A percentile compares a stretch with the other conserved stretches of the same genome.
Conservation (phyloP, 805 yeast genomes). For the Candida boleticola region DNA sequence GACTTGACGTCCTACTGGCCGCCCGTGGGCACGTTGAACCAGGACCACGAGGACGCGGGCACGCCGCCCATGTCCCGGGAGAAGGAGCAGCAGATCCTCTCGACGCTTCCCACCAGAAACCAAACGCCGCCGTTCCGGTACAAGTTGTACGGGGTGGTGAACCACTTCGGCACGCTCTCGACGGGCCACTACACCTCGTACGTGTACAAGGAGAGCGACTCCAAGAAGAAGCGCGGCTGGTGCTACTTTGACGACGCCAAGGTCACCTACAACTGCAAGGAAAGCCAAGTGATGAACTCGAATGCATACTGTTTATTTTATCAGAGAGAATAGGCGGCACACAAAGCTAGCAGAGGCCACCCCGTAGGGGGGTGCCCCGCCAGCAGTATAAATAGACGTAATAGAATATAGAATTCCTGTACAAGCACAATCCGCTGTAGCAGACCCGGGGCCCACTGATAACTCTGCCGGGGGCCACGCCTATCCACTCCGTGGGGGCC, state of each 20-base stretch:
- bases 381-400: no score
- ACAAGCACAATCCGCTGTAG: no score
- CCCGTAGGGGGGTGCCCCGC: no score
- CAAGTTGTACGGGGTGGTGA: slow-evolving; percentile 74
- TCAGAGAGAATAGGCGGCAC: slow-evolving; percentile 43
- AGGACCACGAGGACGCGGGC: slow-evolving; percentile 9
- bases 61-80: slow-evolving; percentile 28
- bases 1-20: slow-evolving; percentile 80
- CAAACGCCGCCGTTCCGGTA: slow-evolving; percentile 81
- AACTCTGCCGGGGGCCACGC: no score
- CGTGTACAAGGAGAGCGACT: slow-evolving; percentile 54
- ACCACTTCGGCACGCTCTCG: slow-evolving; percentile 77
- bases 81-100: slow-evolving; percentile 43
- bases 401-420: no score
- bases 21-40: slow-evolving; percentile 29
- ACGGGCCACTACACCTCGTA: slow-evolving; percentile 90
- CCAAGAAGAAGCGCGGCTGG: slow-evolving; percentile 60
- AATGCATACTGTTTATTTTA: slow-evolving; percentile 86
- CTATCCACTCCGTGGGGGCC: no score
- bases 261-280: slow-evolving; percentile 51
- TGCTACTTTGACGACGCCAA: slow-evolving; percentile 78
- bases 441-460: no score
- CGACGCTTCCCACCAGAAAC: slow-evolving; percentile 60
- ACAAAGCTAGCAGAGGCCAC: no score
- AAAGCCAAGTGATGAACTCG: slow-evolving; percentile 56